Base-by-base conservation (phyloP, 1,284 basidiomycete genomes). In the Ustilago cynodontis region DNA sequence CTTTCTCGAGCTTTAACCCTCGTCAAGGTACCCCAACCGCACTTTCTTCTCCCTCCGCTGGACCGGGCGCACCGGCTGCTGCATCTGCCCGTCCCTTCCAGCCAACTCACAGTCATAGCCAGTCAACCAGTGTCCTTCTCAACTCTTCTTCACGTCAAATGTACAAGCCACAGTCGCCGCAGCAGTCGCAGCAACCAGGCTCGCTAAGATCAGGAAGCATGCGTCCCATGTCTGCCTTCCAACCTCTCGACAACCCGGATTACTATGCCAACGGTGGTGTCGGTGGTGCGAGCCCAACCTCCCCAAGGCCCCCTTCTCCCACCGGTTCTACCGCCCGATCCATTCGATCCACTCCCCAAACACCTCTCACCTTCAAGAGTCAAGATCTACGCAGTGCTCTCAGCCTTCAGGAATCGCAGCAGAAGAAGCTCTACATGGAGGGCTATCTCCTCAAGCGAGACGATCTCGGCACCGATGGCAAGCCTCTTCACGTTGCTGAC, bases 361-460 rank as follows among this genome's bases (percentile, higher is more conserved):
- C 80, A 13, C 74, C 74, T 28, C 65, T 85, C 54, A 85, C 83
- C 16, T 85, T 85, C 76, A 84, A 83, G 51, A 81, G 76, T 31
- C 75, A 76, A 18, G 84, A 85, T 35, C 77, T 85, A 8, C 79
- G 84, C 20, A 80, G 75, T 47, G 83, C 84, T 2, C 73, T 85
- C 29, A 62, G 75, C 37, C 69, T 85, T 4, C 84, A 85, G n/a
- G 83, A 82, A 39, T 80, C 83, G 7, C 84, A 82, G 45, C 68
- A 74, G 51, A 68, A 72, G 24, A 85, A 85, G 66, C 71, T 83
- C 47, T 85, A 85, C 76, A 85, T 85, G 84, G 83, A 85, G 62
- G 84, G 84, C 47, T 85, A 85, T 39, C 79, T 85, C 24, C 79
- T 79, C 57, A 71, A 80, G 35, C 72, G 82, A 39, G 82, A 84